Conservation (phyloP, 1,139 yeast genomes). For the Scheffersomyces titani region DNA sequence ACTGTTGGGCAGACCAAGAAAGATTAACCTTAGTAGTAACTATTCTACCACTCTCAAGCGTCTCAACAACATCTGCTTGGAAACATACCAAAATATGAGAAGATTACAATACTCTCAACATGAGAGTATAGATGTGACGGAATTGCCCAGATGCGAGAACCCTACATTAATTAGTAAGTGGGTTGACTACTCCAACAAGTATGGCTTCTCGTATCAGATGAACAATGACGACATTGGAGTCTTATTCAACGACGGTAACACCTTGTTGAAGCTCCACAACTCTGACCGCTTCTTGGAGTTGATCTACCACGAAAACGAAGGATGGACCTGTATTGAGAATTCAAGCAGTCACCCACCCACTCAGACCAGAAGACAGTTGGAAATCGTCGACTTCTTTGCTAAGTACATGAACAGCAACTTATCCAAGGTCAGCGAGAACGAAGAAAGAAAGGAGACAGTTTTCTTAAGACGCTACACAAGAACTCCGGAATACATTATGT, state of each 20-base stretch:
- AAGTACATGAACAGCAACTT: constrained; percentile 81
- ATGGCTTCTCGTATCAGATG: constrained; percentile 92
- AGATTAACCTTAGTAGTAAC: constrained; percentile 44
- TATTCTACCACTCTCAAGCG: constrained; percentile 42
- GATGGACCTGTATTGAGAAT: constrained; percentile 75
- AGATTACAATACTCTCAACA: constrained; percentile 38
- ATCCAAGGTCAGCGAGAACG: constrained; percentile 68
- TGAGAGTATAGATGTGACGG: constrained; percentile 34
- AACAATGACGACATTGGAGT: constrained; percentile 94
- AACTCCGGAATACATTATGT: constrained; percentile 80
- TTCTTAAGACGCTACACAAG: constrained; percentile 82
- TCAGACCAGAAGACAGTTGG: constrained; percentile 68
- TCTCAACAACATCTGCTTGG: constrained; percentile 41
- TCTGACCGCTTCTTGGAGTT: constrained; percentile 64
- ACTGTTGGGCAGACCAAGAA: constrained; percentile 37
- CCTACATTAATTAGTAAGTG: constrained; percentile 87
- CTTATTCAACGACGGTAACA: constrained; percentile 78
- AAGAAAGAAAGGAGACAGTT: constrained; percentile 60
- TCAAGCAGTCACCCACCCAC: constrained; percentile 57
- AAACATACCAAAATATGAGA: constrained; percentile 45
- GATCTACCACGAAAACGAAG: constrained; percentile 60
- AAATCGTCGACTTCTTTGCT: constrained; percentile 81
- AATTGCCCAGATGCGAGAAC: constrained; percentile 52
- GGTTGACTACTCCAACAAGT: constrained; percentile 97
- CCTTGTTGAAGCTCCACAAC: constrained; percentile 70